A percentile compares a stretch with the other conserved stretches of the same genome.
Evolutionary conservation across 2,329 filamentous ascomycete species (phyloP).

Genomic region (Aspergillus terreus): DNA sequence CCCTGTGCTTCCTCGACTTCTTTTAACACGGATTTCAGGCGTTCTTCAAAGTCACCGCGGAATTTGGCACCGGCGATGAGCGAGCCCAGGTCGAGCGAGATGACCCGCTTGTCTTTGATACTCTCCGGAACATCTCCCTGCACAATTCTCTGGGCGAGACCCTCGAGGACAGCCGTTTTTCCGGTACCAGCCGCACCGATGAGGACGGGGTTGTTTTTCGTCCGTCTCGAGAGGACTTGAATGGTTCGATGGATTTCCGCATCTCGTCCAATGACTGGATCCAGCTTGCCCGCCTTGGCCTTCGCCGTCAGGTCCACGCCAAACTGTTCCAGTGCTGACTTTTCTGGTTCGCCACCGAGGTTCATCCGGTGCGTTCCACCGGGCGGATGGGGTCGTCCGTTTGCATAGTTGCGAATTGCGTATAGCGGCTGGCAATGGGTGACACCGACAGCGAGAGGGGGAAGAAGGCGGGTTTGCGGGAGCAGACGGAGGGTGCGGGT

Average conservation of each 20-base stretch:
- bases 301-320: slow-evolving; percentile 84
- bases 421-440: slow-evolving; percentile 8
- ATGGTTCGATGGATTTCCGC: slow-evolving; percentile 90
- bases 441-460: slow-evolving; percentile 7
- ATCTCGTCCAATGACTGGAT: slow-evolving; percentile 92
- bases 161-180: slow-evolving; percentile 91
- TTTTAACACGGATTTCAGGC: slow-evolving; percentile 83
- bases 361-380: slow-evolving; percentile 95
- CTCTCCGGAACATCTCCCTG: slow-evolving; percentile 91
- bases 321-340: slow-evolving; percentile 84
- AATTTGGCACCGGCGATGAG: slow-evolving; percentile 96
- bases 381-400: slow-evolving; percentile 71
- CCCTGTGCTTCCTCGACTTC: slow-evolving; percentile 89
- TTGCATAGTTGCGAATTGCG: slow-evolving; percentile 50
- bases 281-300: slow-evolving; percentile 83
- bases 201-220: slow-evolving; percentile 94
- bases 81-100: slow-evolving; percentile 82
- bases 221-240: slow-evolving; percentile 84
- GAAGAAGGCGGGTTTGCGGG: slow-evolving; percentile 16
- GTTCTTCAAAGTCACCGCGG: slow-evolving; percentile 91
- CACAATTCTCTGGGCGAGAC: slow-evolving; percentile 83
- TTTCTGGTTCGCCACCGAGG: slow-evolving; percentile 69
- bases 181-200: slow-evolving; percentile 88
- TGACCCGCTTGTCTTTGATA: slow-evolving; percentile 88
- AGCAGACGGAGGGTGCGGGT: slow-evolving; percentile 18